Evolutionary conservation across 495 filamentous ascomycete species (phyloP).

Genomic region (Penicillium dipodomyicola): DNA sequence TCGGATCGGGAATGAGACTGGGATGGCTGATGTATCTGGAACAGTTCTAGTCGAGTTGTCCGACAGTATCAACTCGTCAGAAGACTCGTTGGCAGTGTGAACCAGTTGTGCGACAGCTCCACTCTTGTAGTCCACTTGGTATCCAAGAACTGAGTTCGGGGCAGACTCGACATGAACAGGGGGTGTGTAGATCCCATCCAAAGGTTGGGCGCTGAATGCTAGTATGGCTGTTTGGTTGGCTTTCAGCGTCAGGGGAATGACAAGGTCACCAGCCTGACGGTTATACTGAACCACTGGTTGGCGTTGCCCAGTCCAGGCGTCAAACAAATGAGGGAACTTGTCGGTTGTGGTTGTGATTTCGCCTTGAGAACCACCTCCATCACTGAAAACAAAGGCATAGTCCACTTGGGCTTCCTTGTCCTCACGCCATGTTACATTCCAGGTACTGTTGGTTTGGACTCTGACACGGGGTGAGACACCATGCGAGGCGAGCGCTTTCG

Average conservation of each 20-base stretch:
- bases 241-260: conserved; percentile 33
- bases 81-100: not conserved
- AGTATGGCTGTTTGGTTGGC: conserved; percentile 38
- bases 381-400: not conserved
- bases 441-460: not conserved
- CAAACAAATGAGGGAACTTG: conserved; percentile 36
- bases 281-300: conserved; percentile 34
- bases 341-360: not conserved
- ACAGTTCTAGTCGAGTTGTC: conserved; percentile 17
- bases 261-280: conserved; percentile 16
- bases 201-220: conserved; percentile 25
- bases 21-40: not conserved
- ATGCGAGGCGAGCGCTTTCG: not conserved
- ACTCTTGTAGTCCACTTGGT: conserved; percentile 15
- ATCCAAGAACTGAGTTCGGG: conserved; percentile 20
- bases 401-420: not conserved
- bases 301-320: conserved; percentile 46
- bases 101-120: conserved; percentile 18
- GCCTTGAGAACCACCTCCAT: not conserved
- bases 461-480: not conserved
- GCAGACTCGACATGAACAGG: conserved; percentile 6
- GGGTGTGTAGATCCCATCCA: not conserved
- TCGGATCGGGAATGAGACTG: not conserved
- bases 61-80: conserved; percentile 23
- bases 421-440: not conserved